Evolutionary conservation across 2,329 filamentous ascomycete genomes (phyloP), one percentile per base, ranked within the genome.

Genomic region (Pestalotiopsis sp.): DNA sequence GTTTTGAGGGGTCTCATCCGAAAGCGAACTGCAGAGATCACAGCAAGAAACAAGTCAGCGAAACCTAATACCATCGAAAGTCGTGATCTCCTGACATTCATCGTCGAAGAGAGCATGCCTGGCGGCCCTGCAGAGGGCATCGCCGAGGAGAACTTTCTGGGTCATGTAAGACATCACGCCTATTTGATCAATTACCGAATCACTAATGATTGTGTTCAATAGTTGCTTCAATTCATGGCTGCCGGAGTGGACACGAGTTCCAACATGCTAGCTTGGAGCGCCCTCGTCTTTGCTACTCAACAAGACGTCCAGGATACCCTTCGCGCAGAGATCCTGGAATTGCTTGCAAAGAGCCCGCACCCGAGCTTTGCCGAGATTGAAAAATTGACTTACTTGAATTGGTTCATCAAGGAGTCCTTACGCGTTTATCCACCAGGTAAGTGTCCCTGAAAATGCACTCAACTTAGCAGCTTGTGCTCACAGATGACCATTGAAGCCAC

Each of bases 311-410:
- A 70, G 20, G 39, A 69, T 13, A 68, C 31, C 27, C 70, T 72
- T 27, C 70, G 65, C 7, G 60, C 39, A 4, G 67, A 70, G 59
- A 38, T 70, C 1, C 57, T 36, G 2, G 45, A 17, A 13, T 25
- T 70, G 14, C 64, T 23, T 12, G 13, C 13, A 4, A 66, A 66
- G n/a, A 74, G 75, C 17, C 73, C 73, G 1, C 75, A 74, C 38
- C 71, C 80, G 66, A 17, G 61, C 2, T 72, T 69, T 31, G 56
- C 65, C 61, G 67, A 71, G 17, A 67, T 81, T 0, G 79, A 81
- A 9, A 52, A 67, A 7, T 38, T 70, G 2, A 67, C 68, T 12
- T 72, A 71, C 49, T 25, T 71, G 13, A 61, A 69, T 9, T 68
- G 66, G 14, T 71, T 72, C 39, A 57, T 45, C 36, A 61, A 31